phyloP scores from a whole-genome alignment of 257 asterid genomes.

The Ballota nigra region DNA sequence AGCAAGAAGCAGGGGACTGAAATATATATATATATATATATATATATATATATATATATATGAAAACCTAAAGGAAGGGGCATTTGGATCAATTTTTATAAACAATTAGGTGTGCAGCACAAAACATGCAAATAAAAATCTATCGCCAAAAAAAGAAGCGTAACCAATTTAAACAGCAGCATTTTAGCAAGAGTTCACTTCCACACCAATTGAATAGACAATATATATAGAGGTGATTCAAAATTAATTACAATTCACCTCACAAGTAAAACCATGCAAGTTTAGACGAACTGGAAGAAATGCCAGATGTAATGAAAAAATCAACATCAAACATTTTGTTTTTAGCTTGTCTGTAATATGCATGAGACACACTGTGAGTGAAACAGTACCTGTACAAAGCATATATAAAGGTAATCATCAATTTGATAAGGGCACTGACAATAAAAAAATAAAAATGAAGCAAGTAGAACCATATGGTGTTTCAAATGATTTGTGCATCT shows the following conservation, averaged over 20 bases:
- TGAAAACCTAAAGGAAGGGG: neutral
- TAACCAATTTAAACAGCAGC: neutral
- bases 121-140: neutral
- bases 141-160: neutral
- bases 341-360: neutral
- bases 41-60: neutral
- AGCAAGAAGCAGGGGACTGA: neutral
- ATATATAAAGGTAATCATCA: neutral
- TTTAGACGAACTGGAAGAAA: neutral
- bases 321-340: neutral
- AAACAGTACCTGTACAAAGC: neutral
- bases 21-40: too few relatives aligned
- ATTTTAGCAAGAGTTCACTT: neutral
- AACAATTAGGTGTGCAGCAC: neutral
- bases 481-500: neutral
- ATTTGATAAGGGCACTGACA: neutral
- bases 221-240: neutral
- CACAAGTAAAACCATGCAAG: neutral
- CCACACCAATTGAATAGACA: conserved; percentile 4
- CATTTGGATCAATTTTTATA: neutral
- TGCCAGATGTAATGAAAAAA: neutral
- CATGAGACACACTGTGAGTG: neutral
- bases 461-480: neutral
- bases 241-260: conserved; percentile 1
- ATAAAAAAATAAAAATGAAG: neutral